Evolutionary conservation across 139 green algal species (phyloP), one percentile per base, ranked within the genome.

Genomic region (Coccomyxa sp.): DNA sequence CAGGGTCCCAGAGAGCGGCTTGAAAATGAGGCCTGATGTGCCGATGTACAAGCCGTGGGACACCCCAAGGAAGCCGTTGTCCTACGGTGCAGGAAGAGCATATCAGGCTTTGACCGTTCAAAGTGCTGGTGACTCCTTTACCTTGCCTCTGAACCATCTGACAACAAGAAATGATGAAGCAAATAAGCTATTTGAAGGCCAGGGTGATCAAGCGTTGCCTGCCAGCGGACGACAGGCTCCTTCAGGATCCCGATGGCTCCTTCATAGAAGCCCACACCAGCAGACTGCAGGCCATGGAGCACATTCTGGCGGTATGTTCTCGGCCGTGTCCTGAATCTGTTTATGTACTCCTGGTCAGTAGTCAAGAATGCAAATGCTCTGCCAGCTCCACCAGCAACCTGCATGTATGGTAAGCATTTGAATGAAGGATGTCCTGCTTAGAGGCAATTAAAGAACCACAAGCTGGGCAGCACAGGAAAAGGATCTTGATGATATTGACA

Each of bases 271-370:
- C 86, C 89, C 30, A 88, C 68, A 15, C 83, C 88, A 21, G 91
- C 21, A 10, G 89, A 82, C 85, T 91, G 87, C 71, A 85, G 17
- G 38, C 82, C 85, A 17, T 83, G 75, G 79, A 90, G 57, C 67
- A 84, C 28, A 82, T 76, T 71, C 59, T 84, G 74, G 76, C 86
- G 82, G 32, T 67, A 57, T 25, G 63, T 85, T 31, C 79, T 58
- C 15, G 79, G 85, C 51, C 75, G 80, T 21, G 71, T 38, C 18
- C 87, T 82, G 77, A 93, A 91, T 58, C 89, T 86, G 59, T 86
- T 83, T 28, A 91, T 84, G 85, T 89, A 94, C 38, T 90, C 71
- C 80, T 91, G 83, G 85, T 94, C 91, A 71, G 92, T 81, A 15
- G 84, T 88, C 68, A 93, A 81, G 77, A 84, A 45, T 4, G 90